Conservation (phyloP, 768 basidiomycete species). For the Epithele typhae region DNA sequence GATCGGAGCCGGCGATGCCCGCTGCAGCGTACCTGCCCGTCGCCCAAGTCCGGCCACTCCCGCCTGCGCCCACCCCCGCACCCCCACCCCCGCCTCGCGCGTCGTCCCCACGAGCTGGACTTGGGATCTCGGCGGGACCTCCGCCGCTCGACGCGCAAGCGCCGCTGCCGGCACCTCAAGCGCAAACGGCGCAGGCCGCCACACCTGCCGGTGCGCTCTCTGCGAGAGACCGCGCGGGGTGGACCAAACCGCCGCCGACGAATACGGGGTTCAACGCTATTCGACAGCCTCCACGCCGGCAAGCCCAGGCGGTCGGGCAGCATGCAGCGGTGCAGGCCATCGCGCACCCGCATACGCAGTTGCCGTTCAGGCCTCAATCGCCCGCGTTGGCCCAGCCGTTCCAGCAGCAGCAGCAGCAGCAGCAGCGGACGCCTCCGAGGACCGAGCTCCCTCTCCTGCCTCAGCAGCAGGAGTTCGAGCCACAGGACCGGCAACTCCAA, state of each 20-base stretch:
- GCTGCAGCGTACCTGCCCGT: slow-evolving; percentile 11
- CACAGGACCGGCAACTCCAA: no score
- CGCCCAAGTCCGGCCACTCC: slow-evolving; percentile 15
- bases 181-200: background rate
- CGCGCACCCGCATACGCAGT: slow-evolving; percentile 1
- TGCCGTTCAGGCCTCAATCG: slow-evolving; percentile 12
- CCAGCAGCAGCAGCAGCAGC: no score
- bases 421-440: slow-evolving; percentile 1
- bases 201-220: background rate
- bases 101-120: slow-evolving; percentile 2
- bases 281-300: slow-evolving; percentile 3
- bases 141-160: background rate
- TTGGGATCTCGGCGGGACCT: background rate
- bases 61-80: no score
- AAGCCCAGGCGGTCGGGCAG: background rate
- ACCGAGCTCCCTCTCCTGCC: no score
- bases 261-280: slow-evolving; percentile 7
- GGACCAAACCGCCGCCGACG: no score
- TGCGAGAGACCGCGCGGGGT: slow-evolving; percentile 1
- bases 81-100: no score
- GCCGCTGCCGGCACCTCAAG: background rate
- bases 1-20: slow-evolving; percentile 1
- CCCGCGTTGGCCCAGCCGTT: background rate
- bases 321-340: background rate
- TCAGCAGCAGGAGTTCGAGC: no score